Evolutionary conservation across 2,329 filamentous ascomycete species (phyloP).

Genomic region (Lecanosticta acicola): DNA sequence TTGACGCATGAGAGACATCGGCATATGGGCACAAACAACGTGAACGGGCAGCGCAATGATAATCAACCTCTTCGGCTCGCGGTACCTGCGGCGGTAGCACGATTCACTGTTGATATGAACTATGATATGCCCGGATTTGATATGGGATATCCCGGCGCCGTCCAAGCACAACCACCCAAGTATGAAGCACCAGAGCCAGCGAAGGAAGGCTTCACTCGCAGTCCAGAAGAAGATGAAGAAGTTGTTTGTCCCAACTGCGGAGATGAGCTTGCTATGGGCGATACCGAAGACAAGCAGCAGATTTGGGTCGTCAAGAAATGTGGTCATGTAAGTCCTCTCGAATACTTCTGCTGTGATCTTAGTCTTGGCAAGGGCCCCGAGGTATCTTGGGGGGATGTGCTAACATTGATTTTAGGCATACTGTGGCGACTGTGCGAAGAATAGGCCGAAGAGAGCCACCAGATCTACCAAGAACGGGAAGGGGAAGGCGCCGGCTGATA

Average conservation of each 20-base stretch:
- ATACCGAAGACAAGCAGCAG: constrained; percentile 64
- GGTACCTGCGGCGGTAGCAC: neutral
- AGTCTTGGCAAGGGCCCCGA: no score
- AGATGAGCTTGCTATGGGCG: constrained; percentile 73
- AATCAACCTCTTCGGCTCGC: neutral
- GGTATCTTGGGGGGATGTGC: constrained; percentile 3
- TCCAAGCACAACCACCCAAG: constrained; percentile 34
- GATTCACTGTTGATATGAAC: constrained; percentile 22
- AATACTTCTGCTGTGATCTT: no score
- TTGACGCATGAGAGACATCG: neutral
- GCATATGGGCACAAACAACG: neutral
- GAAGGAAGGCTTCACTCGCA: constrained; percentile 72
- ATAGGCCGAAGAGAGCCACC: constrained; percentile 27
- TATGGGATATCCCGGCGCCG: constrained; percentile 31
- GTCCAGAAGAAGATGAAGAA: constrained; percentile 64
- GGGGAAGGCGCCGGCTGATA: constrained; percentile 30
- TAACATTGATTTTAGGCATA: constrained; percentile 41
- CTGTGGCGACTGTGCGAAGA: constrained; percentile 47
- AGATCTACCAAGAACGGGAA: constrained; percentile 31
- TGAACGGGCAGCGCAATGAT: neutral
- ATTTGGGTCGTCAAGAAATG: constrained; percentile 90
- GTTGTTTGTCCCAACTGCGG: constrained; percentile 83
- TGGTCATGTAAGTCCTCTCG: constrained; percentile 66
- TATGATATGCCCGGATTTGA: constrained; percentile 44
- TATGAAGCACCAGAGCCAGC: constrained; percentile 63